Conservation (phyloP, 192 early-diverging fungal genomes). For the Podila epigama region DNA sequence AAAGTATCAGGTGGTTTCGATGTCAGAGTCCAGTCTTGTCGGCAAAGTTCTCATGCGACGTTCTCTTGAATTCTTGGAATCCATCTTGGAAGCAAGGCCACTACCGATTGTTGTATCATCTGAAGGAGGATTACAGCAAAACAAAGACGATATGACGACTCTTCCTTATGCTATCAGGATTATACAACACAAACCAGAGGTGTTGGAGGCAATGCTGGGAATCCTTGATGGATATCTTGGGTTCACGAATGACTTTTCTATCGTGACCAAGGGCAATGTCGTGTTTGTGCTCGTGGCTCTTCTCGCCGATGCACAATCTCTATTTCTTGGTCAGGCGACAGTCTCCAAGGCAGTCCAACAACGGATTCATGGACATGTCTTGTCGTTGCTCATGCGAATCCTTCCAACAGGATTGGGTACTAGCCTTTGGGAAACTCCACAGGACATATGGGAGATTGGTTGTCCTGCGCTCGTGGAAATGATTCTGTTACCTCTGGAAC, state of each 20-base stretch:
- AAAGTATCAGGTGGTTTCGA: slow-evolving; percentile 1
- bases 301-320: slow-evolving; percentile 1
- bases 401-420: not conserved
- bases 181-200: slow-evolving; percentile 16
- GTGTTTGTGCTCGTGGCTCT: slow-evolving; percentile 16
- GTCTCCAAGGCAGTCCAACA: not conserved
- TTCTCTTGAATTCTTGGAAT: slow-evolving; percentile 35
- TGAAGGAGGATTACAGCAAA: not conserved
- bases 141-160: not conserved
- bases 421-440: slow-evolving; percentile 4
- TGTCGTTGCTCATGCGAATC: slow-evolving; percentile 9
- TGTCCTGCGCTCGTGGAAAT: slow-evolving; percentile 21
- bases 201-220: slow-evolving; percentile 33
- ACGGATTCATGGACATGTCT: slow-evolving; percentile 1
- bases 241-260: not conserved
- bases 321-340: slow-evolving; percentile 8
- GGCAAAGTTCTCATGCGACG: slow-evolving; percentile 29
- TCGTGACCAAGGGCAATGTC: slow-evolving; percentile 1
- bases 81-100: slow-evolving; percentile 15
- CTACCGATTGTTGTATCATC: not conserved
- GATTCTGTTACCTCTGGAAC: slow-evolving; percentile 25
- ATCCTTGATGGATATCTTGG: slow-evolving; percentile 5
- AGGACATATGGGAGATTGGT: slow-evolving; percentile 16
- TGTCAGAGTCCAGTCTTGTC: slow-evolving; percentile 9
- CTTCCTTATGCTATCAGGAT: slow-evolving; percentile 10